Base-by-base conservation (phyloP, 768 basidiomycete genomes). In the Russula compacta region DNA sequence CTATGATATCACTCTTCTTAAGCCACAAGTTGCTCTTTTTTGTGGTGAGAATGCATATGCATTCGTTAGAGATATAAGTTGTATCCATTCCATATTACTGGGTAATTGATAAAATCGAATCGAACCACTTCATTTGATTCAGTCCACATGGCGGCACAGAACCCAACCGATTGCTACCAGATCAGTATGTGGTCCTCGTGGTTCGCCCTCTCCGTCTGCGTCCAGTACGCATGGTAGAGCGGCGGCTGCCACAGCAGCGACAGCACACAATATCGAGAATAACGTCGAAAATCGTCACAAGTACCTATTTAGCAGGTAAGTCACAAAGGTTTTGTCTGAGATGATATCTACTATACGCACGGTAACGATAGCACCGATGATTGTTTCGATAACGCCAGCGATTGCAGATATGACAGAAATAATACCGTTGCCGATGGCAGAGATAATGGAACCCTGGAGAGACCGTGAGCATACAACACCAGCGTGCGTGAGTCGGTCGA, bases 221-320 rank as follows among this genome's bases (percentile, higher is more conserved):
- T 32, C 59, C 46, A 9, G 59, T 54, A 19, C 61, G 55, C 60
- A 38, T 59, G 7, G 47, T 32, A 3, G 59, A 0, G 29, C 67
- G 67, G 32, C 72, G 56, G n/a, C 35, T 40, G 19, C 68, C 46
- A 63, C 57, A 74, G 68, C 73, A 76, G 59, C 71, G 71, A 67
- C 77, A 77, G 68, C 76, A 78, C 12, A 78, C 59, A 59, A 78
- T 75, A 57, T 78, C 86, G 52, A 73, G 61, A 59, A 87, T 83
- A 42, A 84, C 68, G 67, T 86, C 77, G 66, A 85, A 81, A 59
- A 86, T 86, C 0, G 83, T 81, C 10, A 85, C 81, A 49, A 86
- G 76, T 43, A 87, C 73, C 86, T 87, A 64, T 9, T 0, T 12
- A 52, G 21, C 12, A 12, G 4, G 9, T 47, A 52, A 38, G 52